Base-by-base conservation (phyloP, 2,329 filamentous ascomycete genomes). In the Fusarium anthophilum region DNA sequence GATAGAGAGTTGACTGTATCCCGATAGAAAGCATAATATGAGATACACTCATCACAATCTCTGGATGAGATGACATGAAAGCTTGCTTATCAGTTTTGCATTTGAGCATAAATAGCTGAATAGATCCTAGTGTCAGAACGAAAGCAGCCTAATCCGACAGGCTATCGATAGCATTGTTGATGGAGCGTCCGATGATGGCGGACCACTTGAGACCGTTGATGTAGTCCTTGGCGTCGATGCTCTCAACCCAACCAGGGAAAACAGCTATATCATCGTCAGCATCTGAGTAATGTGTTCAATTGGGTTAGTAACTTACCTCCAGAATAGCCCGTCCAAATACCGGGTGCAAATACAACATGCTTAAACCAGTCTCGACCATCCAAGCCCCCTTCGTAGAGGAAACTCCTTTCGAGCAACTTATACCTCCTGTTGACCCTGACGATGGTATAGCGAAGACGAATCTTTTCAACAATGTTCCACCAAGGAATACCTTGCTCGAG, bases 341-440 rank as follows among this genome's bases (percentile, higher is more conserved):
- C 95, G 0, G 95, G 95, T 3, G 95, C 95, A 82, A 97, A 98
- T 3, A 98, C 93, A 6, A 98, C 92, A 79, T 98, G 96, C 85
- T 98, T 98, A 85, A 96, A 98, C 95, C 95, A 98, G 30, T 86
- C 85, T 68, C 96, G 86, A 3, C 91, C 90, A 80, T 98, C 95
- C 26, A 98, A 83, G 2, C 96, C 96, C 7, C 88, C 86, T 9
- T 90, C 83, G 77, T 94, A 92, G 71, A 98, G 78, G 82, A 98
- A 98, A 57, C 91, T 87, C 22, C 95, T 87, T 82, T 98, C 96
- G 2, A 98, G 84, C 14, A 87, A 86, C 87, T 98, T 97, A 86
- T 97, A 97, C 80, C 93, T 93, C 38, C 86, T 87, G 82, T 98
- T 98, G 50, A 92, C 88, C 17, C 83, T 86, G 35, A 90, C 87